A percentile compares a stretch with the other conserved stretches of the same genome.
These are phyloP conservation scores for Penicillium brasilianum DNA, from an alignment of 2,329 filamentous ascomycete species.

Conservation along the genomic window DNA sequence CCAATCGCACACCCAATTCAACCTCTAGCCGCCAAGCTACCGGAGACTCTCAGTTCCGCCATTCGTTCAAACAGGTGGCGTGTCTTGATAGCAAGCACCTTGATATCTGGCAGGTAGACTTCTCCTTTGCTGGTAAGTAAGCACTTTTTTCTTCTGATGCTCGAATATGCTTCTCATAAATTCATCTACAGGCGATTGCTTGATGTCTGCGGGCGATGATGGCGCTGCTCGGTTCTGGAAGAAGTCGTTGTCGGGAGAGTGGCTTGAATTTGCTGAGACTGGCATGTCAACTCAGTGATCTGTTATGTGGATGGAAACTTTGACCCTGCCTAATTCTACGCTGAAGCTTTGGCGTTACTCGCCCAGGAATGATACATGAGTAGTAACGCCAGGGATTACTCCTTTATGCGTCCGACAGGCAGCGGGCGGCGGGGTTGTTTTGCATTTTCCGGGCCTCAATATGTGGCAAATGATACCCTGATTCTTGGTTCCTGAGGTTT, in stretches of 20 bases:
- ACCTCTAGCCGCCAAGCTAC: constrained; percentile 40
- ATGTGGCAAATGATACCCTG: constrained; percentile 30
- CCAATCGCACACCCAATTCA: constrained; percentile 40
- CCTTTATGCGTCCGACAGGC: background rate
- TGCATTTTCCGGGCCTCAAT: constrained; percentile 1
- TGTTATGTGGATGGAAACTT: background rate
- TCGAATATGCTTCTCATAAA: constrained; percentile 1
- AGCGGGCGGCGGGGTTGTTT: background rate
- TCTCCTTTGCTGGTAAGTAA: constrained; percentile 49
- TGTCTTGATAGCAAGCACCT: constrained; percentile 51
- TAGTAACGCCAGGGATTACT: background rate
- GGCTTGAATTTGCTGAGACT: constrained; percentile 52
- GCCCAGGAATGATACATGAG: background rate
- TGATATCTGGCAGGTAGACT: constrained; percentile 53
- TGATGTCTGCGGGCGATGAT: constrained; percentile 52
- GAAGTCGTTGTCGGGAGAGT: constrained; percentile 49
- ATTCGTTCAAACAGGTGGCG: constrained; percentile 49
- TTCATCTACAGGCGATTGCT: constrained; percentile 45
- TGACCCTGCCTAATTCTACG: background rate
- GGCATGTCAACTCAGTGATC: constrained; percentile 43
- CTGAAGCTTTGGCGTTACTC: background rate
- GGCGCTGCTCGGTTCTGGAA: constrained; percentile 52
- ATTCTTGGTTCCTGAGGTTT: background rate
- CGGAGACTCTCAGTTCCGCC: constrained; percentile 47
- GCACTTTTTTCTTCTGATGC: constrained; percentile 14